A percentile compares a stretch with the other conserved stretches of the same genome.
Evolutionary conservation across 176 grass and related monocot genomes (phyloP).

Genomic region (Oryza australiensis): DNA sequence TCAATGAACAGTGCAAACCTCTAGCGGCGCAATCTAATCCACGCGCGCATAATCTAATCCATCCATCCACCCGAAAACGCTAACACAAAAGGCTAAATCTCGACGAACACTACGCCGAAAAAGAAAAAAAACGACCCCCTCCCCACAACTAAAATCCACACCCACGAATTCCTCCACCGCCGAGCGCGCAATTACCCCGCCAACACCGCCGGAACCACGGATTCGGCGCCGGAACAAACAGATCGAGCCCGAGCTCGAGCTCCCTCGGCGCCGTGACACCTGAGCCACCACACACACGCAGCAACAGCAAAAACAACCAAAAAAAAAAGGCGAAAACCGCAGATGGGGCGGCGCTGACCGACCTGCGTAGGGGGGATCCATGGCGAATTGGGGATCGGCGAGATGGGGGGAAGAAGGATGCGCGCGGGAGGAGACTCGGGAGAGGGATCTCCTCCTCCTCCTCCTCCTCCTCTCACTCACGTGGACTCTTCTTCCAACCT

Average conservation of each 20-base stretch:
- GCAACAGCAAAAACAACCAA: too few relatives aligned
- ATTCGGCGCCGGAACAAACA: not conserved
- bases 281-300: not conserved
- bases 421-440: not conserved
- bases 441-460: constrained; percentile 31
- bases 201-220: not conserved
- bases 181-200: not conserved
- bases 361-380: constrained; percentile 54
- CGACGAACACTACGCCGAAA: not conserved
- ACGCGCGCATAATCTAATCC: not conserved
- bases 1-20: not conserved
- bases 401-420: not conserved
- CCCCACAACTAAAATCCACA: not conserved
- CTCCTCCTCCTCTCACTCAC: constrained; percentile 26
- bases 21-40: not conserved
- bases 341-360: constrained; percentile 34
- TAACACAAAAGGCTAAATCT: constrained; percentile 28
- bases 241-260: constrained; percentile 26
- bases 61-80: not conserved
- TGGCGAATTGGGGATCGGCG: constrained; percentile 28
- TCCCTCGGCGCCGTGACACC: not conserved
- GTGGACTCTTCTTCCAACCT: constrained; percentile 34
- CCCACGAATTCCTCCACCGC: not conserved
- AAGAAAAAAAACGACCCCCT: too few relatives aligned
- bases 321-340: not conserved